Percentiles rank a stretch among this genome's conserved stretches.
These are phyloP conservation scores for Hymenoscyphus albidus DNA, from an alignment of 2,329 filamentous ascomycete species.

Conservation along the genomic window DNA sequence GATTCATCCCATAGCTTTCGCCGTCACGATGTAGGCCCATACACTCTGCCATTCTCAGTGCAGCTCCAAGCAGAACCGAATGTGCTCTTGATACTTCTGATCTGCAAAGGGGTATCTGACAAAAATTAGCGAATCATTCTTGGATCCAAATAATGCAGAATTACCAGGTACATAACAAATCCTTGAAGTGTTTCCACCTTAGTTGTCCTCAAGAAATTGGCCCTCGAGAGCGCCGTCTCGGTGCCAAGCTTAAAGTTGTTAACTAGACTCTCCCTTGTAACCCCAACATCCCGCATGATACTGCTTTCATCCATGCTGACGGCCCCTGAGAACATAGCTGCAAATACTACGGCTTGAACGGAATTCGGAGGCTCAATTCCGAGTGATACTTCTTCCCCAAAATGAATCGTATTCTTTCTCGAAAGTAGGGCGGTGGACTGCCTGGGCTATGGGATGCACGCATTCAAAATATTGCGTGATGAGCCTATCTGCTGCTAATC, in stretches of 20 bases:
- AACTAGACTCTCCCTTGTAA: constrained; percentile 54
- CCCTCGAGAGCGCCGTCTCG: constrained; percentile 63
- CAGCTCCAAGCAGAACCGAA: constrained; percentile 67
- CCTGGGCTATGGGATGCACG: constrained; percentile 66
- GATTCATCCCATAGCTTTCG: constrained; percentile 59
- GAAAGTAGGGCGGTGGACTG: constrained; percentile 63
- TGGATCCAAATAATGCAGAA: constrained; percentile 28
- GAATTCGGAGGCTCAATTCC: constrained; percentile 61
- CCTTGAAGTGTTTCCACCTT: constrained; percentile 73
- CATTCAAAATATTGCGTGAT: constrained; percentile 63
- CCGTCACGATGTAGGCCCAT: constrained; percentile 70
- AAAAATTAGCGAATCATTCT: background rate
- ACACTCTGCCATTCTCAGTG: constrained; percentile 70
- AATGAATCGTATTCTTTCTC: constrained; percentile 61
- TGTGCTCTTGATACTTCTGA: constrained; percentile 70
- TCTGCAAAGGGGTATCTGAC: constrained; percentile 65
- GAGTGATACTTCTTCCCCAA: constrained; percentile 56
- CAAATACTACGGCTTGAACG: constrained; percentile 65
- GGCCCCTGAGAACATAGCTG: constrained; percentile 64
- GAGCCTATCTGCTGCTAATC: constrained; percentile 55
- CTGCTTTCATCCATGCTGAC: constrained; percentile 59
- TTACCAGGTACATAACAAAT: constrained; percentile 71
- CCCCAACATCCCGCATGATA: constrained; percentile 50
- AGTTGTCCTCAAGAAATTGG: constrained; percentile 67
- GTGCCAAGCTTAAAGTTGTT: constrained; percentile 62